Evolutionary conservation across 495 filamentous ascomycete genomes (phyloP), one percentile per base, ranked within the genome.

Genomic region (Baudoinia panamericana): DNA sequence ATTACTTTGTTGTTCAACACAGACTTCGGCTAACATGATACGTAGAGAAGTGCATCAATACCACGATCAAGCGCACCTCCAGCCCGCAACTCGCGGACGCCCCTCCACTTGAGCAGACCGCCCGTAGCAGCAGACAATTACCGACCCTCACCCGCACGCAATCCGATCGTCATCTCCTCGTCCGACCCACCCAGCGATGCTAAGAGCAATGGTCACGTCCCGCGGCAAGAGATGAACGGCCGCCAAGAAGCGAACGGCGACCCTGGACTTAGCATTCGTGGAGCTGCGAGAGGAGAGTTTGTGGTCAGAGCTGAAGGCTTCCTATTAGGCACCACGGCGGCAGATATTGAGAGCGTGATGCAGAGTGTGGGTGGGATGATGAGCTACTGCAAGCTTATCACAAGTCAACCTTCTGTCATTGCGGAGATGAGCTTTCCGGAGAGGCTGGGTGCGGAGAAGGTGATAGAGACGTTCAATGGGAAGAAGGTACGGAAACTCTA

Each of bases 301-400:
- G 70, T 78, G n/a, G 81, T 96, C 10, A 67, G 85, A 36, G 87
- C 79, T 1, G 74, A 77, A 57, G 96, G 96, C 62, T 88, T 97
- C 50, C 86, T 85, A 3, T 77, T 77, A 3, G 90, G 90, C 26
- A 97, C 90, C 3, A 94, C 90, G 3, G 84, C 84, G 1, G 87
- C 83, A 26, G 90, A 97, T 57, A 93, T 96, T 34, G 83, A 93
- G 61, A 76, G 80, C 42, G 85, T 84, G 30, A 71, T 95, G 64
- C 72, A 73, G 28, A 76, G 79, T 2, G 59, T 80, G 2, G 78
- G 76, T 1, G 82, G 84, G 22, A 63, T 76, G 38, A 73, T 92
- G 42, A 54, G 71, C 22, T 75, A 70, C 46, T 93, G 87, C 59
- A 72, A 69, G 27, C 63, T 97, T 13, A 65, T 82, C 12, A 75